phyloP scores from a whole-genome alignment of 352 stramenopile genomes.

The Elongisporangium prolatum region DNA sequence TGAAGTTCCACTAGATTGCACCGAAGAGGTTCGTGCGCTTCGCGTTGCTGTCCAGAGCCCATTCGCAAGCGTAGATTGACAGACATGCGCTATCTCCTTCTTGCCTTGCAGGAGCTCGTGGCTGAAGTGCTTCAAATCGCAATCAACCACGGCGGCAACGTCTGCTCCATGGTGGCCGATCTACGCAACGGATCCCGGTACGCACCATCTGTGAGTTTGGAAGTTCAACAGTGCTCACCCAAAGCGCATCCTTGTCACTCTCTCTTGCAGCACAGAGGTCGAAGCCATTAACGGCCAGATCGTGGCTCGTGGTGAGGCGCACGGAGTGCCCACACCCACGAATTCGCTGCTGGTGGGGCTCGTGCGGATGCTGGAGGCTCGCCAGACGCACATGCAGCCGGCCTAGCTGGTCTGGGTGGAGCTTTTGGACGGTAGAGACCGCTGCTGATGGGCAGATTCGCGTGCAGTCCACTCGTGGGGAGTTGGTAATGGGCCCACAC shows the following conservation, averaged over 20 bases:
- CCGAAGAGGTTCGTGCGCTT: conserved; percentile 24
- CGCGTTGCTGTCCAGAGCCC: not conserved
- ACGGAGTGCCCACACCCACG: conserved; percentile 49
- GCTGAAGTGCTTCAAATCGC: conserved; percentile 49
- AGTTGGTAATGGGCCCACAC: not conserved
- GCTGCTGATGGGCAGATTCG: not conserved
- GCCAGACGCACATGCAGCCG: conserved; percentile 4
- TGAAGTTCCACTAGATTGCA: conserved; percentile 34
- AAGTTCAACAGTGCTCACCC: not conserved
- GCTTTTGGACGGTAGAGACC: not conserved
- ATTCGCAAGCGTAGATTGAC: not conserved
- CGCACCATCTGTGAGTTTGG: not conserved
- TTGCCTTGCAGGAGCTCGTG: conserved; percentile 40
- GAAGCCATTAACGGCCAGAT: conserved; percentile 67
- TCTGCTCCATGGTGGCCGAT: conserved; percentile 77
- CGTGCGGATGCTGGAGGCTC: conserved; percentile 51
- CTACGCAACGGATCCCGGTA: conserved; percentile 53
- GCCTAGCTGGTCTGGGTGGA: not conserved
- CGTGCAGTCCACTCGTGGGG: not conserved
- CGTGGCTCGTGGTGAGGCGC: conserved; percentile 30
- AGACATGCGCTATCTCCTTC: not conserved
- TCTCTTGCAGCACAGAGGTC: conserved; percentile 53
- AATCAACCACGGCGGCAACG: conserved; percentile 43
- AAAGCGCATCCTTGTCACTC: not conserved
- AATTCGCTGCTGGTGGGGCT: conserved; percentile 57